phyloP scores from a whole-genome alignment of 495 filamentous ascomycete genomes.

The Penicillium fimorum region DNA sequence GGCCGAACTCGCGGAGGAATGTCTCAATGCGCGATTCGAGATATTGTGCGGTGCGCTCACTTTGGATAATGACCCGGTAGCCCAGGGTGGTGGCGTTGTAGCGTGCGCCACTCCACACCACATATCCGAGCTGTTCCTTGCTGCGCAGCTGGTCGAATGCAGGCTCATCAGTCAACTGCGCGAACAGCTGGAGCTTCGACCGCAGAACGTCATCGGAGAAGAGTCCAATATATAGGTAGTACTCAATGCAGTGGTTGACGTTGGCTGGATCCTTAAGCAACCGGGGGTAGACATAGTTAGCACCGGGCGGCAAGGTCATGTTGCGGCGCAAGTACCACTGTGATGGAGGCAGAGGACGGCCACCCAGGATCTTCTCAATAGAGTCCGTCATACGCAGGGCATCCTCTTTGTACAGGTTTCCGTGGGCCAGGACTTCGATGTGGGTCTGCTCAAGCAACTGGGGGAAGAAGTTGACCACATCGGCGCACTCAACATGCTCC shows the following conservation, averaged over 20 bases:
- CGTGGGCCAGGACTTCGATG: slow-evolving; percentile 84
- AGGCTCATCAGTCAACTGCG: slow-evolving; percentile 92
- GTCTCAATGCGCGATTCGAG: slow-evolving; percentile 82
- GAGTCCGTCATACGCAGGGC: slow-evolving; percentile 81
- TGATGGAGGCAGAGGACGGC: slow-evolving; percentile 66
- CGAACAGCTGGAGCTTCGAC: slow-evolving; percentile 76
- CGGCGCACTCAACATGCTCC: slow-evolving; percentile 66
- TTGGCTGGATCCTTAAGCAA: slow-evolving; percentile 84
- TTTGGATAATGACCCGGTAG: slow-evolving; percentile 91
- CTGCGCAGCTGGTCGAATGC: slow-evolving; percentile 92
- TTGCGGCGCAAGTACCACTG: slow-evolving; percentile 81
- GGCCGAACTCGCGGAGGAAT: slow-evolving; percentile 68
- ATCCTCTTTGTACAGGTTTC: slow-evolving; percentile 96
- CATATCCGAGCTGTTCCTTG: slow-evolving; percentile 96
- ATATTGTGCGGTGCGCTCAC: slow-evolving; percentile 78
- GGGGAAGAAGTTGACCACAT: slow-evolving; percentile 74
- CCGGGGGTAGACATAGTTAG: slow-evolving; percentile 78
- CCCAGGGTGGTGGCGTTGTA: slow-evolving; percentile 70
- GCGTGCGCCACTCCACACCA: slow-evolving; percentile 81
- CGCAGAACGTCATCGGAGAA: slow-evolving; percentile 63
- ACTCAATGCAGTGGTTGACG: slow-evolving; percentile 96
- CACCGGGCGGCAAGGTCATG: slow-evolving; percentile 72
- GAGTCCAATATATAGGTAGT: slow-evolving; percentile 76
- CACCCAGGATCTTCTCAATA: slow-evolving; percentile 75
- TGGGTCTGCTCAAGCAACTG: slow-evolving; percentile 80